phyloP scores from a whole-genome alignment of 208 protist genomes.

The Trypanosoma rangeli region DNA sequence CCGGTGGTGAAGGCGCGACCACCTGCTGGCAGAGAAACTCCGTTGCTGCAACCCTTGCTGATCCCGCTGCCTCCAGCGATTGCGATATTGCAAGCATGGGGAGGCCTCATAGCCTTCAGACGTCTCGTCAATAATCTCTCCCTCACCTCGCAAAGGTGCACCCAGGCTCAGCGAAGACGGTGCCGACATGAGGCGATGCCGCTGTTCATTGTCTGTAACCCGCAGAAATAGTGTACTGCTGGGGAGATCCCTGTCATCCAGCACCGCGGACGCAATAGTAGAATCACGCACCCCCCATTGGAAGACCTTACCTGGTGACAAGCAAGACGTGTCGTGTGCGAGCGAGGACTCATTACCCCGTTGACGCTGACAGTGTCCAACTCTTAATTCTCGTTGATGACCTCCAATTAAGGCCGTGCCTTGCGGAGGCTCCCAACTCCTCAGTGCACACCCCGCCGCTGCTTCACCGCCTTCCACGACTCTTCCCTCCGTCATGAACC shows the following conservation, averaged over 20 bases:
- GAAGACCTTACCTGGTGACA: background rate
- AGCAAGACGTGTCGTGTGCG: background rate
- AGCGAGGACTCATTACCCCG: background rate
- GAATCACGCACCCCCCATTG: background rate
- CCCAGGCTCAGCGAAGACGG: background rate
- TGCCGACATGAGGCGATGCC: background rate
- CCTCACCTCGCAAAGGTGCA: background rate
- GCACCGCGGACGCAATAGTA: background rate
- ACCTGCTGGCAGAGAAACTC: background rate
- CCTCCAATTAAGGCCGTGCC: background rate
- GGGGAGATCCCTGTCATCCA: conserved; percentile 17
- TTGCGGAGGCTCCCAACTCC: background rate
- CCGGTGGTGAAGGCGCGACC: conserved; percentile 22
- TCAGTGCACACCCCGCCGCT: background rate
- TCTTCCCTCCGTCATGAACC: background rate
- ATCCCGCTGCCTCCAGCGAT: background rate
- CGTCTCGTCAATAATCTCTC: background rate
- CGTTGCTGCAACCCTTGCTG: background rate
- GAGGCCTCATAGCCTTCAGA: background rate
- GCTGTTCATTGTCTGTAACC: background rate
- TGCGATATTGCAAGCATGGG: background rate
- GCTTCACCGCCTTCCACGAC: background rate
- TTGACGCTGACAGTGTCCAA: background rate
- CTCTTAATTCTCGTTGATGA: background rate
- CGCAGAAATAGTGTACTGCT: conserved; percentile 26